phyloP scores from a whole-genome alignment of 2,329 filamentous ascomycete genomes.

The Fusarium humuli region DNA sequence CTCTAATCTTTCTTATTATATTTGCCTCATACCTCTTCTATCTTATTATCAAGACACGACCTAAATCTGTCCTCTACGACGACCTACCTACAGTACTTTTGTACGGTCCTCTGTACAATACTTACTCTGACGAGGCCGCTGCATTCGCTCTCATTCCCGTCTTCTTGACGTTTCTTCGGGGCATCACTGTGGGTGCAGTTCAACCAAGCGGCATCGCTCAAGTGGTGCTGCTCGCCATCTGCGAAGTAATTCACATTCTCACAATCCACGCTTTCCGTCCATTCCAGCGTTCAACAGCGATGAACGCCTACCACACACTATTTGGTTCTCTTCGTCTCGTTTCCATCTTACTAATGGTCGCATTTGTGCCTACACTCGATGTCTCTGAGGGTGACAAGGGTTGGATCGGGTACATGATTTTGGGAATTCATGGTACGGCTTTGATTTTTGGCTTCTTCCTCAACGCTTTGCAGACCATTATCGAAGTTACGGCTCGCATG shows the following conservation, averaged over 20 bases:
- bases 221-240: slow-evolving; percentile 90
- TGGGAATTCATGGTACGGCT: slow-evolving; percentile 86
- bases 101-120: slow-evolving; percentile 96
- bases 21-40: slow-evolving; percentile 84
- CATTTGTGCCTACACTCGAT: slow-evolving; percentile 86
- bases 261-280: slow-evolving; percentile 91
- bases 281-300: slow-evolving; percentile 90
- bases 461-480: slow-evolving; percentile 88
- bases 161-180: slow-evolving; percentile 84
- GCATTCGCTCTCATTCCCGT: slow-evolving; percentile 91
- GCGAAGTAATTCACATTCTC: slow-evolving; percentile 89
- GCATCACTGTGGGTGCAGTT: slow-evolving; percentile 90
- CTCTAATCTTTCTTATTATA: slow-evolving; percentile 77
- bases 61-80: slow-evolving; percentile 90
- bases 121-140: slow-evolving; percentile 92
- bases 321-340: slow-evolving; percentile 83
- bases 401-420: slow-evolving; percentile 94
- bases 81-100: slow-evolving; percentile 89
- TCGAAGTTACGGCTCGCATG: slow-evolving; percentile 87
- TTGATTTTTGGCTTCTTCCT: slow-evolving; percentile 93
- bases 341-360: slow-evolving; percentile 79
- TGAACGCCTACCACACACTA: slow-evolving; percentile 94
- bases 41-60: slow-evolving; percentile 82
- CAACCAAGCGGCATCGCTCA: slow-evolving; percentile 95
- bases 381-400: slow-evolving; percentile 84